phyloP scores from a whole-genome alignment of 2,329 filamentous ascomycete genomes.

The Fonsecaea pugnacius region DNA sequence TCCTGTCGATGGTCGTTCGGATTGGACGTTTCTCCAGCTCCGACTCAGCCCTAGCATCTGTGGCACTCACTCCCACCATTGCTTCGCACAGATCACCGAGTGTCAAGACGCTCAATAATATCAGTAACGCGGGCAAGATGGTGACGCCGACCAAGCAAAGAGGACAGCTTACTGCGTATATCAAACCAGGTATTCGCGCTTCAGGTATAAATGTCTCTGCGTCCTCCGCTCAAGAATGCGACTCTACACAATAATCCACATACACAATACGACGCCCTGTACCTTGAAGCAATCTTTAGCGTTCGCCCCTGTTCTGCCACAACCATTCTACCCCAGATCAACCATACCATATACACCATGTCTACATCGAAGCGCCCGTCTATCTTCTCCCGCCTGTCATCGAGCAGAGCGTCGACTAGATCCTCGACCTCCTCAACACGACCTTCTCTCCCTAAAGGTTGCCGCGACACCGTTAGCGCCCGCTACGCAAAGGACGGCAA shows the following conservation, averaged over 20 bases:
- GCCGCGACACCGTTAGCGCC: slow-evolving; percentile 3
- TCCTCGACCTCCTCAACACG: slow-evolving; percentile 10
- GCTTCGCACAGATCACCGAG: slow-evolving; percentile 4
- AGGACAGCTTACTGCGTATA: neutral
- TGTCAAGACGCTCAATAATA: slow-evolving; percentile 7
- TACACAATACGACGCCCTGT: neutral
- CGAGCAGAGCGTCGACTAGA: slow-evolving; percentile 6
- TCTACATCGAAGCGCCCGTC: slow-evolving; percentile 13
- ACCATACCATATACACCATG: slow-evolving; percentile 9
- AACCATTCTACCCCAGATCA: neutral
- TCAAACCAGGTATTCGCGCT: neutral
- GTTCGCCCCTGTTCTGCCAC: neutral
- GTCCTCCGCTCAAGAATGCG: neutral
- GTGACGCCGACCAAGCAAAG: slow-evolving; percentile 10
- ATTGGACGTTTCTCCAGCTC: slow-evolving; percentile 19
- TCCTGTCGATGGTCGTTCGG: neutral
- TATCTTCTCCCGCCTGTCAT: slow-evolving; percentile 20
- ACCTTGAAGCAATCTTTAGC: neutral
- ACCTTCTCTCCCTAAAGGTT: slow-evolving; percentile 5
- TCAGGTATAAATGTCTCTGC: slow-evolving; percentile 13
- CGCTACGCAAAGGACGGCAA: slow-evolving; percentile 26
- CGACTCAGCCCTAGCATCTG: slow-evolving; percentile 13
- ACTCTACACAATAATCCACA: neutral
- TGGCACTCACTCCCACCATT: slow-evolving; percentile 7
- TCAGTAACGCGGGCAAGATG: neutral